Conservation (phyloP, 2,329 filamentous ascomycete species). For the Emergomyces orientalis region DNA sequence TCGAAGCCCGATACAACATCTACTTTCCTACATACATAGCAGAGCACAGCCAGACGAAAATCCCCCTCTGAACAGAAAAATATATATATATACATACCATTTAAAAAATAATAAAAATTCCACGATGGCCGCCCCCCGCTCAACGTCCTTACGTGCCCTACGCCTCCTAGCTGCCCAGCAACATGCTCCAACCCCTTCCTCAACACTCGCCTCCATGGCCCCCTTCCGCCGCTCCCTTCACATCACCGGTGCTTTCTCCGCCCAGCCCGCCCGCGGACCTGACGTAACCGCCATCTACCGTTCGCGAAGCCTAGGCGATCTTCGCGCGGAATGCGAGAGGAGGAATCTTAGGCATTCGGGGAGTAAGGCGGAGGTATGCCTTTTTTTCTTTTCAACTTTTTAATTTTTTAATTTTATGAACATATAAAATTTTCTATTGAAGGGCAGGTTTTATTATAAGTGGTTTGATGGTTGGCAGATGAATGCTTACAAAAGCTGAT, state of each 20-base stretch:
- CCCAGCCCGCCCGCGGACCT: constrained; percentile 40
- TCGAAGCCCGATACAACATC: no score
- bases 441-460: no score
- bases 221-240: constrained; percentile 43
- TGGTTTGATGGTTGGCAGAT: no score
- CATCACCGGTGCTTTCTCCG: constrained; percentile 53
- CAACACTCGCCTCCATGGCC: constrained; percentile 15
- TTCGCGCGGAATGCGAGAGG: constrained; percentile 44
- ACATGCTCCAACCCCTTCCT: constrained; percentile 19
- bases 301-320: constrained; percentile 43
- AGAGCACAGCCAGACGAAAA: no score
- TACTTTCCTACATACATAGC: no score
- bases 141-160: constrained; percentile 38
- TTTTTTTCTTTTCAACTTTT: neutral
- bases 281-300: constrained; percentile 45
- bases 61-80: neutral
- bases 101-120: neutral
- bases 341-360: constrained; percentile 40
- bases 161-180: constrained; percentile 36
- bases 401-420: neutral
- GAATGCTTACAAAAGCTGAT: no score
- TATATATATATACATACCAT: neutral
- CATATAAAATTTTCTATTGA: neutral
- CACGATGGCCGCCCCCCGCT: constrained; percentile 38
- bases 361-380: constrained; percentile 42